Evolutionary conservation across 2,329 filamentous ascomycete species (phyloP).

Genomic region (Pseudopyrenochaeta lycopersici): DNA sequence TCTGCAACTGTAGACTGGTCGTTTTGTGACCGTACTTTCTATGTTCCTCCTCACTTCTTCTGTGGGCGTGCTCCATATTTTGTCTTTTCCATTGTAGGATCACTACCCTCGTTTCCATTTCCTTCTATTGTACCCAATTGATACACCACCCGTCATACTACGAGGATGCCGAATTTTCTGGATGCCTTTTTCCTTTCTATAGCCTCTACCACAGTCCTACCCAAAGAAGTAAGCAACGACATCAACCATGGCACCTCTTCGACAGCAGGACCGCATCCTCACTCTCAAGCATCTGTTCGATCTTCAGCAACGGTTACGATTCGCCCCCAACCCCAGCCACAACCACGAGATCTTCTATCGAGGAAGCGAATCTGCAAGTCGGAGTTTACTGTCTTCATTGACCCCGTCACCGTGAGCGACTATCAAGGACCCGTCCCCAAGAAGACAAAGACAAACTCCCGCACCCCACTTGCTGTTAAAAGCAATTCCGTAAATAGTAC

Average conservation of each 20-base stretch:
- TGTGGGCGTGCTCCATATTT: background rate
- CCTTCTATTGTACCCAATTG: background rate
- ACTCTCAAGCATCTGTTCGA: background rate
- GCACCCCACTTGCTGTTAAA: conserved; percentile 13
- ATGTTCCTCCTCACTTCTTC: background rate
- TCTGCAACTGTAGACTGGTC: background rate
- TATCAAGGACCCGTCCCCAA: conserved; percentile 5
- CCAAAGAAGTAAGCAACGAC: background rate
- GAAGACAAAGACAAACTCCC: conserved; percentile 10
- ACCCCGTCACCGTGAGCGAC: conserved; percentile 1
- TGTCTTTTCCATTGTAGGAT: background rate
- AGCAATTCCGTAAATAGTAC: conserved; percentile 14
- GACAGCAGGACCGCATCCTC: background rate
- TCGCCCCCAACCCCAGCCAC: background rate
- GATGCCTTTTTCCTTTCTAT: background rate
- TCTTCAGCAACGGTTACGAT: background rate
- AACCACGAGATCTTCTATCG: background rate
- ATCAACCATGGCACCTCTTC: background rate
- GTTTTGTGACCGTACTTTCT: background rate
- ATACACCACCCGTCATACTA: background rate
- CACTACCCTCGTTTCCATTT: background rate
- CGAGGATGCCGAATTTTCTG: background rate
- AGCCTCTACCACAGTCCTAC: background rate
- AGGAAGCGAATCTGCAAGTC: conserved; percentile 18
- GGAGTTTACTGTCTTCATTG: conserved; percentile 23